Evolutionary conservation across 129 eudicot species (phyloP).

Genomic region (Centaurea solstitialis): DNA sequence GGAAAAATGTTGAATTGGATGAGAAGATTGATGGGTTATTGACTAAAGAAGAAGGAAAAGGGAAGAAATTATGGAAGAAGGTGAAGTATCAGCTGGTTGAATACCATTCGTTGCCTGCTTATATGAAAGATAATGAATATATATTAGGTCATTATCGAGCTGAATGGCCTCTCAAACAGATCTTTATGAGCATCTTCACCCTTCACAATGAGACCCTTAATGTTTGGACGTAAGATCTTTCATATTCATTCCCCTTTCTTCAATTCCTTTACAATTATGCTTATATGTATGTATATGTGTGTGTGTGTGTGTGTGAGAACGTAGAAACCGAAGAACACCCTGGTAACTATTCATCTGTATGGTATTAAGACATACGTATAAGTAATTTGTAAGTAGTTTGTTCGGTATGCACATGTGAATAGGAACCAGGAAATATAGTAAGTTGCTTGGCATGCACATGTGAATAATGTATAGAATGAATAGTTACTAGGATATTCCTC

Average conservation of each 20-base stretch:
- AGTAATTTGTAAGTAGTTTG: too few relatives aligned
- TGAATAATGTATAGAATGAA: too few relatives aligned
- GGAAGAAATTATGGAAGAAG: slow-evolving; percentile 88
- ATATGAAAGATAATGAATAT: slow-evolving; percentile 90
- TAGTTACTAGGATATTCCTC: too few relatives aligned
- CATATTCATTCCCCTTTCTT: neutral
- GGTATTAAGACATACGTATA: too few relatives aligned
- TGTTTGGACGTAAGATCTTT: slow-evolving; percentile 87
- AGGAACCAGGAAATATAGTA: too few relatives aligned
- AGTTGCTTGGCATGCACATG: too few relatives aligned
- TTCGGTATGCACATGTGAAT: too few relatives aligned
- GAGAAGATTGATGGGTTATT: slow-evolving; percentile 10
- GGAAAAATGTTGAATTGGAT: slow-evolving; percentile 25
- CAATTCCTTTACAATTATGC: neutral
- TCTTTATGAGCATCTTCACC: slow-evolving; percentile 71
- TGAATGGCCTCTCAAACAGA: slow-evolving; percentile 84
- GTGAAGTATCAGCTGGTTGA: slow-evolving; percentile 93
- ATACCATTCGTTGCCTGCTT: slow-evolving; percentile 82
- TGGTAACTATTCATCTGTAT: too few relatives aligned
- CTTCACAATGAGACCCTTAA: slow-evolving; percentile 96
- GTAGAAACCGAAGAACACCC: too few relatives aligned
- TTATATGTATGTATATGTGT: neutral
- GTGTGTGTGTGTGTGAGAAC: too few relatives aligned
- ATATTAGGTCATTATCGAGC: slow-evolving; percentile 81
- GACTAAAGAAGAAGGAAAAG: slow-evolving; percentile 51